Evolutionary conservation across 345 rosid genomes (phyloP).

Genomic region (Syzygium aromaticum): DNA sequence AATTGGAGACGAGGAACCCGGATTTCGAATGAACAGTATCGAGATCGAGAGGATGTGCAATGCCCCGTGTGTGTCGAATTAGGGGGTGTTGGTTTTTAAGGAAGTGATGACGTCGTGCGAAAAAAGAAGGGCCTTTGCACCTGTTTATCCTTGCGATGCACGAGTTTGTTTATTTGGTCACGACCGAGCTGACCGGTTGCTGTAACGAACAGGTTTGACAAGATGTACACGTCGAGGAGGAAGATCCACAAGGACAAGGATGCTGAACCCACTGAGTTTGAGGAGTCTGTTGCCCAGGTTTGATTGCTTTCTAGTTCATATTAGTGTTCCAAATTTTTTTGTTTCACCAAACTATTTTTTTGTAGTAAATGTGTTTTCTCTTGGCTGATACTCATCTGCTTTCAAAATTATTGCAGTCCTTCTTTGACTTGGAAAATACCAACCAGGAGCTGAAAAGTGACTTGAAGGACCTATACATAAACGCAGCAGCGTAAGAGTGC

Average conservation of each 20-base stretch:
- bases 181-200: not conserved
- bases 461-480: slow-evolving; percentile 72
- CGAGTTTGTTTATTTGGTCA: not conserved
- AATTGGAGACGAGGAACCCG: not conserved
- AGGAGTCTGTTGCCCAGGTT: slow-evolving; percentile 87
- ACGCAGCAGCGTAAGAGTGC: slow-evolving; percentile 54
- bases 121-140: not conserved
- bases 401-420: slow-evolving; percentile 29
- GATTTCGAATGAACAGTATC: not conserved
- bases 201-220: not conserved
- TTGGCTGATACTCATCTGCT: not conserved
- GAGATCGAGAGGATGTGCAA: not conserved
- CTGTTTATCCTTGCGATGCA: not conserved
- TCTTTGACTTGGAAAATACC: slow-evolving; percentile 79
- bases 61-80: not conserved
- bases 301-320: not conserved
- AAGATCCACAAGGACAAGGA: slow-evolving; percentile 79
- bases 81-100: not conserved
- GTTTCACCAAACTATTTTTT: not conserved
- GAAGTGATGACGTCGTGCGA: not conserved
- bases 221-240: slow-evolving; percentile 69
- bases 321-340: not conserved
- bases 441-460: slow-evolving; percentile 80
- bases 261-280: slow-evolving; percentile 69
- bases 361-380: not conserved